Evolutionary conservation across 495 filamentous ascomycete species (phyloP), one percentile per base, ranked within the genome.

Genomic region (Trichoderma erinaceum): DNA sequence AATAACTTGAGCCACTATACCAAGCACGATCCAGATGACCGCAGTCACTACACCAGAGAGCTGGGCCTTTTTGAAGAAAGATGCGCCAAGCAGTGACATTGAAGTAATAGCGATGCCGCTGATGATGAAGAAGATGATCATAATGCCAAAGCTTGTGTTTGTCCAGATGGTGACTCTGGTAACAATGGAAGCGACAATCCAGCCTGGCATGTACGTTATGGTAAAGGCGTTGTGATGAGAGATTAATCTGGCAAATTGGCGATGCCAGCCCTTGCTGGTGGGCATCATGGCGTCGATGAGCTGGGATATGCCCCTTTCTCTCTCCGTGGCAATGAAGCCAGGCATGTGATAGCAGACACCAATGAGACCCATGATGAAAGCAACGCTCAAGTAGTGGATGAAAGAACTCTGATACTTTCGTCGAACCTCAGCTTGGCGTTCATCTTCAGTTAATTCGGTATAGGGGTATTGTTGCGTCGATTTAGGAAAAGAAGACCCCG

Each of bases 241-340:
- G n/a, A 84, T 66, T n/a, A 88, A 72, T 1, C 86, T 79, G 44
- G 65, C 65, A 25, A 80, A 73, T 76, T 89, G 88, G 32, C 83
- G 82, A 69, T 85, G 72, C 84, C 84, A 87, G 11, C 79, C 58
- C 25, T 41, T 18, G 41, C 35, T 29, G 75, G 18, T 70, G 70
- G 8, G 86, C 75, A 89, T 88, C 84, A 90, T 90, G 25, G 87
- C 85, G 73, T 91, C 89, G 56, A 91, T 83, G 41, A 91, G 77
- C 63, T 86, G 84, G 8, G 87, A 87, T 78, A 89, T 86, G 8
- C 88, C 89, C 1, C 81, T 72, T 74, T 90, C 89, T 50, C 89
- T 78, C 77, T 91, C 89, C n/a, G 80, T 79, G 16, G 88, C 87
- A 66, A 88, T 84, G 70, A 87, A 79, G 7, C 88, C 86, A 29